A percentile compares a stretch with the other conserved stretches of the same genome.
Conservation (phyloP, 2,329 filamentous ascomycete species). For the Celoporthe dispersa region DNA sequence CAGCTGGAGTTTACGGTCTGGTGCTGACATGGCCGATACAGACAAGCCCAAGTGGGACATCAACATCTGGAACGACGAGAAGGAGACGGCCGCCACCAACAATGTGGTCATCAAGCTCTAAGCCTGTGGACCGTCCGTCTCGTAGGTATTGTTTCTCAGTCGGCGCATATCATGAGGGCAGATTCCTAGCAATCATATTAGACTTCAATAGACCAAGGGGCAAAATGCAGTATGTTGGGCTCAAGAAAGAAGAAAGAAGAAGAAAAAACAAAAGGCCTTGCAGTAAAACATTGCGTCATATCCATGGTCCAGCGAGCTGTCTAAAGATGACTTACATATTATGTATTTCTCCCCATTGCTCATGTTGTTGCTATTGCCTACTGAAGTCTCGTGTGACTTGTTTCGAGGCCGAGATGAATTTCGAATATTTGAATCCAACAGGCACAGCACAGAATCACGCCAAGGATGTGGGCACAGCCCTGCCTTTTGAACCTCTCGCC, state of each 20-base stretch:
- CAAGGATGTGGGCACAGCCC: too few relatives aligned
- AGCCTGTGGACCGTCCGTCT: not conserved
- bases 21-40: slow-evolving; percentile 29
- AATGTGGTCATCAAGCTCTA: slow-evolving; percentile 47
- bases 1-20: not conserved
- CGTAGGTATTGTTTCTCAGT: not conserved
- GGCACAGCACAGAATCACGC: too few relatives aligned
- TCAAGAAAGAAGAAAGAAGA: not conserved
- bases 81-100: slow-evolving; percentile 54
- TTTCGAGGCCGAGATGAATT: too few relatives aligned
- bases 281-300: not conserved
- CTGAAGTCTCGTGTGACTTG: too few relatives aligned
- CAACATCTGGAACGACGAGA: slow-evolving; percentile 58
- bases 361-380: too few relatives aligned
- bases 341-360: not conserved
- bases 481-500: too few relatives aligned
- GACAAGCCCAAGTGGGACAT: slow-evolving; percentile 60
- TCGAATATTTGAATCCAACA: too few relatives aligned
- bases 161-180: slow-evolving; percentile 13
- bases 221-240: not conserved
- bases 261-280: not conserved
- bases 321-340: not conserved
- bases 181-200: slow-evolving; percentile 18
- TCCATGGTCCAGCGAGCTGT: not conserved
- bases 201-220: slow-evolving; percentile 10